A percentile compares a stretch with the other conserved stretches of the same genome.
These are phyloP conservation scores for Cryphonectria japonica DNA, from an alignment of 2,329 filamentous ascomycete genomes.

Conservation along the genomic window DNA sequence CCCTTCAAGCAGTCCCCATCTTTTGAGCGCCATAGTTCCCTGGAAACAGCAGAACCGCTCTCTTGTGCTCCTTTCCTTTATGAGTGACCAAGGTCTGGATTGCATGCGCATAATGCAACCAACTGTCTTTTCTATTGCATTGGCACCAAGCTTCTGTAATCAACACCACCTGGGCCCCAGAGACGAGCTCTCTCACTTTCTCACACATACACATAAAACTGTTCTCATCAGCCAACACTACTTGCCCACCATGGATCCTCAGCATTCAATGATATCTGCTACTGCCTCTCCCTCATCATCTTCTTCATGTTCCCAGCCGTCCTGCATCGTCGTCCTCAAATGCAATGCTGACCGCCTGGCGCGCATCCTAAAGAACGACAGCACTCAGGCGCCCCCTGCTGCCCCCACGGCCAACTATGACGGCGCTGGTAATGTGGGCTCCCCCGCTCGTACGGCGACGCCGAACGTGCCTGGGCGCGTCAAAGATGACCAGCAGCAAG, in stretches of 20 bases:
- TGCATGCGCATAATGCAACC: not conserved
- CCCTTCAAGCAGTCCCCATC: not conserved
- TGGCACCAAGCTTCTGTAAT: not conserved
- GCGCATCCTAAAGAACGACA: constrained; percentile 17
- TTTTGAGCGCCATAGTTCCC: not conserved
- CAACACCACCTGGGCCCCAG: not conserved
- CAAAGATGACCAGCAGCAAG: constrained; percentile 13
- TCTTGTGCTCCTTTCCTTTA: not conserved
- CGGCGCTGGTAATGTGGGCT: constrained; percentile 11
- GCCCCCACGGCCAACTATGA: constrained; percentile 1
- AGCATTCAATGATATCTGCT: not conserved
- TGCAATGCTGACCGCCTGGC: constrained; percentile 8
- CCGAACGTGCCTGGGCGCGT: constrained; percentile 21
- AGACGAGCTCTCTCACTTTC: not conserved
- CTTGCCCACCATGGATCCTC: constrained; percentile 9
- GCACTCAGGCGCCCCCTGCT: not conserved
- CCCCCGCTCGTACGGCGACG: constrained; percentile 28
- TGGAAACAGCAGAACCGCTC: not conserved
- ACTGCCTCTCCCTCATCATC: not conserved
- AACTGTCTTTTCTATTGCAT: not conserved
- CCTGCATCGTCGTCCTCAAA: constrained; percentile 14
- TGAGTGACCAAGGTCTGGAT: not conserved
- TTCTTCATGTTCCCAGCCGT: not conserved
- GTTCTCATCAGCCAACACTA: not conserved
- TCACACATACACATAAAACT: not conserved